Conservation (phyloP, 2,329 filamentous ascomycete genomes). For the Corinectria fuckeliana region DNA sequence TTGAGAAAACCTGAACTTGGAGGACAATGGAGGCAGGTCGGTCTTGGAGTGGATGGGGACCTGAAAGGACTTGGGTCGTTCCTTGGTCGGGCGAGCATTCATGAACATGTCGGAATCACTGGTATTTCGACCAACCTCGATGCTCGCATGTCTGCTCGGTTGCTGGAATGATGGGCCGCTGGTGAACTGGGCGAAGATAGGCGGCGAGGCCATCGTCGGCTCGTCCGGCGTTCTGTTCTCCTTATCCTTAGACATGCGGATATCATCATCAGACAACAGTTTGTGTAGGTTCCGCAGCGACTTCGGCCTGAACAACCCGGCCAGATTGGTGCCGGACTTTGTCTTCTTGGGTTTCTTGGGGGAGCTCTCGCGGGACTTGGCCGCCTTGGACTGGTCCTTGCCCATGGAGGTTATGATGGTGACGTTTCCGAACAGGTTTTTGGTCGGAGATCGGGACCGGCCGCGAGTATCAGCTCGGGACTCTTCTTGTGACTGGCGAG, state of each 20-base stretch:
- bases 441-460: slow-evolving; percentile 52
- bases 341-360: slow-evolving; percentile 74
- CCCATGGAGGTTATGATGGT: slow-evolving; percentile 51
- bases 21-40: slow-evolving; percentile 31
- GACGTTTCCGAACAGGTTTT: slow-evolving; percentile 49
- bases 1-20: slow-evolving; percentile 30
- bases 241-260: slow-evolving; percentile 69
- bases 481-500: slow-evolving; percentile 47
- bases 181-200: slow-evolving; percentile 81
- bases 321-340: slow-evolving; percentile 85
- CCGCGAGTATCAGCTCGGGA: slow-evolving; percentile 40
- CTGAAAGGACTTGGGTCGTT: slow-evolving; percentile 60
- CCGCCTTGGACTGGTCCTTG: slow-evolving; percentile 47
- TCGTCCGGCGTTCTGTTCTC: slow-evolving; percentile 75
- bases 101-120: slow-evolving; percentile 29
- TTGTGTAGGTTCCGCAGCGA: slow-evolving; percentile 72
- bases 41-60: slow-evolving; percentile 35
- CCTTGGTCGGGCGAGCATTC: slow-evolving; percentile 42
- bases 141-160: slow-evolving; percentile 32
- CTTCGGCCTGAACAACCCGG: slow-evolving; percentile 75
- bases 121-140: slow-evolving; percentile 31
- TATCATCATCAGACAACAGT: slow-evolving; percentile 58
- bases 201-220: slow-evolving; percentile 66
- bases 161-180: slow-evolving; percentile 35
- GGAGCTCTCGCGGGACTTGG: slow-evolving; percentile 54